Evolutionary conservation across 75 land plant genomes (phyloP).

Genomic region (Sequoiadendron giganteum): DNA sequence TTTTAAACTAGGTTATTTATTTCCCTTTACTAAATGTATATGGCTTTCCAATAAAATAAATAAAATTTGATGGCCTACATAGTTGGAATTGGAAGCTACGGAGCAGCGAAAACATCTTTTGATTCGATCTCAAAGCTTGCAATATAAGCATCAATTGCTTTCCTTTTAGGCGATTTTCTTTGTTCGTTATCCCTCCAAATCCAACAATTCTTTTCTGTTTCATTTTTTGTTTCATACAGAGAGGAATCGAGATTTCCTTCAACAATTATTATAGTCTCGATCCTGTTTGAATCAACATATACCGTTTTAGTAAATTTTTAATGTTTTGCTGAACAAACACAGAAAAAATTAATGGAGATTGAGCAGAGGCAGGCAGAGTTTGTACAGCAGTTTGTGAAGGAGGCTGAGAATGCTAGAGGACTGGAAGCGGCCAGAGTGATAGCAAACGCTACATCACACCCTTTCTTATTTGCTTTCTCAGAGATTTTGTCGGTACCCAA

Average conservation of each 20-base stretch:
- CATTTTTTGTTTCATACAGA: neutral
- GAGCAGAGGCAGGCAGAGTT: constrained; percentile 88
- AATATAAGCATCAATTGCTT: neutral
- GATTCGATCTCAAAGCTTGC: constrained; percentile 2
- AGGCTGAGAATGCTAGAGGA: constrained; percentile 52
- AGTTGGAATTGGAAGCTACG: no score
- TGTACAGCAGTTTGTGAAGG: constrained; percentile 68
- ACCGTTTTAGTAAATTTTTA: neutral
- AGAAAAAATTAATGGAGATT: constrained; percentile 59
- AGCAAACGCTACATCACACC: constrained; percentile 84
- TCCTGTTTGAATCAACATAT: neutral
- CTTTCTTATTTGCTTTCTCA: constrained; percentile 90
- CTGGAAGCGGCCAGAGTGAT: constrained; percentile 55
- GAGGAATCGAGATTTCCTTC: neutral
- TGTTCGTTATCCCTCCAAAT: neutral
- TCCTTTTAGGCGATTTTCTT: neutral
- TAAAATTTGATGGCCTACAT: neutral
- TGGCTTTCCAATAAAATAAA: neutral
- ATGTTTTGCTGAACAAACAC: neutral
- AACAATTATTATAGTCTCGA: neutral
- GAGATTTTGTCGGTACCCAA: constrained; percentile 76
- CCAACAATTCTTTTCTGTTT: neutral
- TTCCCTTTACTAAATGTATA: no score
- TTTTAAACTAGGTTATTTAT: no score
- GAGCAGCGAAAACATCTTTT: neutral